These are phyloP conservation scores for Aspergillus intermedius DNA, from an alignment of 2,329 filamentous ascomycete genomes.

Conservation along the genomic window DNA sequence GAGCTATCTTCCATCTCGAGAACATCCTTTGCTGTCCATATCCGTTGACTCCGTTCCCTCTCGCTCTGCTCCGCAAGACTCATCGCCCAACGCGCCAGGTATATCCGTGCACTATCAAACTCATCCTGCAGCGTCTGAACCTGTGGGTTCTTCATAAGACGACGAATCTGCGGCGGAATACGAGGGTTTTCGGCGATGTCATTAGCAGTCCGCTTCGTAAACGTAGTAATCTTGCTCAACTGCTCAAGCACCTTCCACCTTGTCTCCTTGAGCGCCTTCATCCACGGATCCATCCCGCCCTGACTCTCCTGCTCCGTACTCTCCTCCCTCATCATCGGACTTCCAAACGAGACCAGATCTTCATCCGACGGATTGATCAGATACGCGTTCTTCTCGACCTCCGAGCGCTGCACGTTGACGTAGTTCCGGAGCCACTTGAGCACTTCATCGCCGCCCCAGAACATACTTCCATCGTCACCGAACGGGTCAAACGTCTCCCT, in stretches of 20 bases:
- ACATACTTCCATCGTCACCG: slow-evolving; percentile 69
- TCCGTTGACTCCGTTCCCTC: slow-evolving; percentile 71
- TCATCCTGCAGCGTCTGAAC: slow-evolving; percentile 94
- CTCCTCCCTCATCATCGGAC: slow-evolving; percentile 36
- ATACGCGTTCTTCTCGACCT: slow-evolving; percentile 83
- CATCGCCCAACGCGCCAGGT: slow-evolving; percentile 96
- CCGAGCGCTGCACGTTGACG: slow-evolving; percentile 72
- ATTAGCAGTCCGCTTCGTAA: slow-evolving; percentile 84
- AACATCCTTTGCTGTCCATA: slow-evolving; percentile 90
- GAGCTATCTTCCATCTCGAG: slow-evolving; percentile 91
- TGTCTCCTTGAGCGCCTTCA: slow-evolving; percentile 88
- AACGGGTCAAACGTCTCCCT: slow-evolving; percentile 87
- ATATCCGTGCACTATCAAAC: slow-evolving; percentile 91
- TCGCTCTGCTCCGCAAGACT: slow-evolving; percentile 96
- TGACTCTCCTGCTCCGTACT: slow-evolving; percentile 46
- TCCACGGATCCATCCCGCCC: slow-evolving; percentile 82
- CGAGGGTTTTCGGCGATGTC: slow-evolving; percentile 88
- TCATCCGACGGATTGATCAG: slow-evolving; percentile 80
- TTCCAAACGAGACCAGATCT: slow-evolving; percentile 73
- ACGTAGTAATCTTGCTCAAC: slow-evolving; percentile 94
- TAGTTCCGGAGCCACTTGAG: slow-evolving; percentile 84
- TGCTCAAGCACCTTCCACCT: slow-evolving; percentile 96
- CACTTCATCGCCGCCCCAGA: slow-evolving; percentile 97
- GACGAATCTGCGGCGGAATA: slow-evolving; percentile 77
- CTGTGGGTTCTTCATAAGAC: slow-evolving; percentile 82